Evolutionary conservation across 1,284 basidiomycete genomes (phyloP), one percentile per base, ranked within the genome.

Genomic region (Porodaedalea pini): DNA sequence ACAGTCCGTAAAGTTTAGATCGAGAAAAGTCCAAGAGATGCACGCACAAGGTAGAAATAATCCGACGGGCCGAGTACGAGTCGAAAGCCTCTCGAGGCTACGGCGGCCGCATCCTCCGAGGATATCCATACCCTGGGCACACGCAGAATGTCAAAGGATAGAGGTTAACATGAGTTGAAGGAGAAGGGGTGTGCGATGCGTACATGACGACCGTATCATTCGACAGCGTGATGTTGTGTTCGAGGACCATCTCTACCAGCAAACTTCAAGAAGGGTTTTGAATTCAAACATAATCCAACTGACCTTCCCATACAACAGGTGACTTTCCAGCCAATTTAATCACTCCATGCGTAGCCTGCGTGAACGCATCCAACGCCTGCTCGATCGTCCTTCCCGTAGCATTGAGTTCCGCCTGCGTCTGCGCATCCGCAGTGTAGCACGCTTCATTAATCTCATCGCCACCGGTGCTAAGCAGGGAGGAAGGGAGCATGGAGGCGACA

Each of bases 361-460:
- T 82, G 69, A 93, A 93, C 0, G 68, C 66, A 61, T 78, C 73
- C 43, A 94, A 71, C 0, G 87, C 88, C 60, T 86, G 72, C 48
- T 84, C 78, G 19, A 92, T 70, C 0, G 82, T 86, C 65, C 73
- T 69, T 3, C 79, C 79, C 10, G 74, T 73, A 41, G 67, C 62
- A 54, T 74, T 67, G 54, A 90, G 73, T 7, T 78, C 75, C 0
- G 68, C 66, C 64, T 82, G 79, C 0, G 88, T 89, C 59, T 76
- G 70, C 4, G 70, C 64, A 67, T 92, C 90, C 29, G 81, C 68
- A 0, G 73, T 71, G 67, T 90, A 93, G 70, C 90, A 92, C 41
- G 76, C 74, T 7, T 69, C 66, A 66, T 92, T 92, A 60, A 94
- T 69, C 70, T 94, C 92, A 67, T 94, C 92, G 0, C 92, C 92